Evolutionary conservation across 176 grass and related monocot species (phyloP), one percentile per base, ranked within the genome.

Genomic region (Aegilops speltoides): DNA sequence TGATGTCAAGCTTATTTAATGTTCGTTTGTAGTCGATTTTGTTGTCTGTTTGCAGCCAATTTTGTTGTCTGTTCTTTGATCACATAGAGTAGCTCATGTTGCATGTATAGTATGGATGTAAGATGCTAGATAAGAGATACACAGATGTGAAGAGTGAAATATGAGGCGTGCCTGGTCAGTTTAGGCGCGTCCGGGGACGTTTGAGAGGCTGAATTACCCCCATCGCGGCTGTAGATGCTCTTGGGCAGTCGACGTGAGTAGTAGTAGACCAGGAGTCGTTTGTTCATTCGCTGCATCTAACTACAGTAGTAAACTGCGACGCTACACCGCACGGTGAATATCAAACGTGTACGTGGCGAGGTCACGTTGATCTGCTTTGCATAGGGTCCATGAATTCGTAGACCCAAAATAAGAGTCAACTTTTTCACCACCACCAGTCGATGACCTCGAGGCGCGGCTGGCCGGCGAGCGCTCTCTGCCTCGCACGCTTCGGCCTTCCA

Each of bases 371-470:
- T 66, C 5, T 1, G 70, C 22, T 25, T 67, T 63, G 13, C 65
- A 25, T 29, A 26, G 43, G 60, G 54, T 14, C 7, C 16, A 4
- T 69, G 79, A 26, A 33, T 25, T 54, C n/a, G 0, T 63, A 65
- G 73, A 52, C 32, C 43, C 84, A 83, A 87, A 89, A 57, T 73
- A 83, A 59, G 68, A 46, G 85, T 76, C 76, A 83, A 79, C 75
- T 40, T 41, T 43, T 48, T 41, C 40, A 41, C 40, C 45, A 74
- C 31, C 75, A 66, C 32, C 8, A 15, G 8, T 38, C 54, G 31
- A 66, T 75, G 75, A 68, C 28, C 67, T 72, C 73, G 31, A 73
- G 64, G 64, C 63, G 64, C 65, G 31, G 79, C 40, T 64, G 29
- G 54, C 54, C 16, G 50, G 48, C 48, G 15, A 19, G 43, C 66